Evolutionary conservation across 2,329 filamentous ascomycete species (phyloP).

Genomic region (Mariannaea sp.): DNA sequence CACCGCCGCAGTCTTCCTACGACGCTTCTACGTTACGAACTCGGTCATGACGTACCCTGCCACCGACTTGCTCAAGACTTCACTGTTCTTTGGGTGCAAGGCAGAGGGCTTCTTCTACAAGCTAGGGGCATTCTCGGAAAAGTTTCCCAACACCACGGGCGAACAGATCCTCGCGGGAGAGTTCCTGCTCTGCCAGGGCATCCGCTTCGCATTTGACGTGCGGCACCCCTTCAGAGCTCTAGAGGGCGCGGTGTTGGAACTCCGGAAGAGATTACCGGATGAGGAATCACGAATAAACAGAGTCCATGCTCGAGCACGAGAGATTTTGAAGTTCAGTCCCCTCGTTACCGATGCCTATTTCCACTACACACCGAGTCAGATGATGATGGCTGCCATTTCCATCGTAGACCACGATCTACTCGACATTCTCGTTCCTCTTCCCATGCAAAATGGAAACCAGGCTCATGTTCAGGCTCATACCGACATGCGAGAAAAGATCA

Average conservation of each 20-base stretch:
- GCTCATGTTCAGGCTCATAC: constrained; percentile 31
- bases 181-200: constrained; percentile 88
- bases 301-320: constrained; percentile 75
- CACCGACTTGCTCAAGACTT: constrained; percentile 84
- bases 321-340: constrained; percentile 77
- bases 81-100: constrained; percentile 91
- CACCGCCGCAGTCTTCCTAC: constrained; percentile 87
- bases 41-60: constrained; percentile 96
- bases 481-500: constrained; percentile 52
- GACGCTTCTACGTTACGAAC: constrained; percentile 94
- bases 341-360: constrained; percentile 96
- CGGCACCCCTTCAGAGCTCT: constrained; percentile 87
- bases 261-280: constrained; percentile 69
- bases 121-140: constrained; percentile 66
- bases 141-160: constrained; percentile 70
- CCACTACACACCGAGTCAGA: constrained; percentile 91
- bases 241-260: constrained; percentile 84
- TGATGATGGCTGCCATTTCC: constrained; percentile 81
- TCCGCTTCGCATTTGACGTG: constrained; percentile 93
- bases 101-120: constrained; percentile 83
- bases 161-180: constrained; percentile 90
- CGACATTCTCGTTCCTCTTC: constrained; percentile 52
- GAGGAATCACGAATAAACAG: constrained; percentile 57
- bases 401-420: constrained; percentile 72
- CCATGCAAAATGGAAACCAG: constrained; percentile 40